These are phyloP conservation scores for Citrus glauca DNA, from an alignment of 345 rosid species.

Conservation along the genomic window DNA sequence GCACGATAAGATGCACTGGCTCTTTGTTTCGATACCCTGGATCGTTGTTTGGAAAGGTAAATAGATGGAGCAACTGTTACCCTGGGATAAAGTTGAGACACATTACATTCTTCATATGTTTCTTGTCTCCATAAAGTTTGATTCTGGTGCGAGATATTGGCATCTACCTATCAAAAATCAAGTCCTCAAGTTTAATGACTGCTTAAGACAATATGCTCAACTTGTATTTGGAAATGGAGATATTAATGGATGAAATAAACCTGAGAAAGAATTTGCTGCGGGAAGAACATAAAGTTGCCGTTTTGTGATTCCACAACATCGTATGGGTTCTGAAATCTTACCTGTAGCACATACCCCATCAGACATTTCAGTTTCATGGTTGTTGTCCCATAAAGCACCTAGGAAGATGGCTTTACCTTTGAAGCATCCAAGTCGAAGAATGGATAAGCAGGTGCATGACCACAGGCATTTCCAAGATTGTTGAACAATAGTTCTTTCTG, in stretches of 20 bases:
- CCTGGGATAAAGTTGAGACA: constrained; percentile 17
- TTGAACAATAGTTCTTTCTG: constrained; percentile 16
- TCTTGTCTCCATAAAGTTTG: constrained; percentile 21
- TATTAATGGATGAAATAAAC: constrained; percentile 18
- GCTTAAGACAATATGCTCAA: not conserved
- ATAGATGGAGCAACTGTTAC: constrained; percentile 18
- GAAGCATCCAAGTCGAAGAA: constrained; percentile 16
- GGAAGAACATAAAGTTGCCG: constrained; percentile 6
- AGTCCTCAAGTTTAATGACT: not conserved
- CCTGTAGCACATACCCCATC: constrained; percentile 16
- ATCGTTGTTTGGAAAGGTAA: constrained; percentile 14
- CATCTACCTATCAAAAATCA: not conserved
- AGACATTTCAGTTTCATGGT: constrained; percentile 11
- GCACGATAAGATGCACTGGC: constrained; percentile 24
- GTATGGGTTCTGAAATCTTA: constrained; percentile 15
- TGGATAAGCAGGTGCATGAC: constrained; percentile 14
- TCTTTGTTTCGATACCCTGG: constrained; percentile 15
- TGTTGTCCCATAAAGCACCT: not conserved
- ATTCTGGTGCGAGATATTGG: constrained; percentile 21
- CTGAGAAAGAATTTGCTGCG: constrained; percentile 22
- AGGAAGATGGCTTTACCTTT: constrained; percentile 19
- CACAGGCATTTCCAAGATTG: constrained; percentile 13
- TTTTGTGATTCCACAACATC: constrained; percentile 11
- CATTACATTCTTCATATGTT: constrained; percentile 1
- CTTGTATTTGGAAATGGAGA: not conserved